Evolutionary conservation across 2,329 filamentous ascomycete species (phyloP), one percentile per base, ranked within the genome.

Genomic region (Ophiostoma himal-ulmi): DNA sequence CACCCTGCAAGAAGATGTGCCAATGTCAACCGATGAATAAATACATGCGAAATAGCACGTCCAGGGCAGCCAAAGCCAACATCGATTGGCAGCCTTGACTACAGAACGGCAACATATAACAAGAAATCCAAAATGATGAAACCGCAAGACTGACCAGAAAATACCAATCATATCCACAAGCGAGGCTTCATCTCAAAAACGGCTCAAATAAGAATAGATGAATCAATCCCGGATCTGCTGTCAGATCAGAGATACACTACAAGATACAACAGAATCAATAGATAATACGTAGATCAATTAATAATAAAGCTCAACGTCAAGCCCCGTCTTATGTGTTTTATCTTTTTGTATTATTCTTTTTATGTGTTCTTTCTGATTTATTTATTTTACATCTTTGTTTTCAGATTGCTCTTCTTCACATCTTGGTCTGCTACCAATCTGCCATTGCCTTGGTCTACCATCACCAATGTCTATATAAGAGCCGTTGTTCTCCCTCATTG

Each of bases 241-340:
- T 57, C 52, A 57, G 68, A 65, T 57, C 52, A 30, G 68, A 66
- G 4, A 30, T n/a, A 57, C 17, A 48, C 8, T 48, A 70, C 36
- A 62, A 52, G 1, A 68, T 22, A 48, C 2, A 70, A 41, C n/a
- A 22, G 36, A 69, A 57, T 10, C 37, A 65, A 39, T 26, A 30
- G 1, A 30, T 30, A 30, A 30, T 30, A 30, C 1, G 30, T 30
- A 48, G 17, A 48, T 48, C 7, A 48, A 48, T n/a, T 48, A 10
- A 48, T 48, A 48, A 48, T n/a, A 7, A n/a, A 48, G 44, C 8
- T 48, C n/a, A 48, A 48, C 17, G 44, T 48, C 44, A 7, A 48
- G 44, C 65, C 20, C 6, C 41, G 41, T 34, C n/a, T 48, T 68
- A 17, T 60, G 39, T 36, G 20, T 26, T n/a, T 36, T 44, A 13